Percentiles rank a stretch among this genome's conserved stretches.
phyloP scores from a whole-genome alignment of 768 basidiomycete genomes.

The Goffeauzyma gilvescens region DNA sequence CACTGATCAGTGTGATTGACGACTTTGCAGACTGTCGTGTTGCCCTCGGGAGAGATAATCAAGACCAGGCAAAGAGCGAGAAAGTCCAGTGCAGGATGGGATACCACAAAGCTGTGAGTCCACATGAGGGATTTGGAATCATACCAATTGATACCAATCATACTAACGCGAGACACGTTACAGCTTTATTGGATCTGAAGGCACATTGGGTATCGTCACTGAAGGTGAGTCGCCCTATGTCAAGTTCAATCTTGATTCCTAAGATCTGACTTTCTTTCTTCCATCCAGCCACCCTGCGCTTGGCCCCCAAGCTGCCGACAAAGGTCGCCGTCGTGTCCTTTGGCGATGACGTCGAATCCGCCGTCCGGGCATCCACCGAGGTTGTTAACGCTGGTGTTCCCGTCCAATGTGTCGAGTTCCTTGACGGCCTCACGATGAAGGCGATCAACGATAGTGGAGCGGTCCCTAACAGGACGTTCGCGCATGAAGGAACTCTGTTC shows the following conservation, averaged over 20 bases:
- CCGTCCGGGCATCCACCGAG: constrained; percentile 63
- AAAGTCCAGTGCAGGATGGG: no score
- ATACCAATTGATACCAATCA: no score
- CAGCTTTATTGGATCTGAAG: constrained; percentile 84
- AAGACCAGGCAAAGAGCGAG: constrained; percentile 46
- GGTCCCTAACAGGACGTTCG: constrained; percentile 36
- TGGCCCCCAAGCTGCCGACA: constrained; percentile 62
- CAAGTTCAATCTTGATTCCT: no score
- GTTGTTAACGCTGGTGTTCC: constrained; percentile 52
- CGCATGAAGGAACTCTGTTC: constrained; percentile 60
- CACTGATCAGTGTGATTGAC: constrained; percentile 13
- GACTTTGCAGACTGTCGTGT: constrained; percentile 78
- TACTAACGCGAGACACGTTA: no score
- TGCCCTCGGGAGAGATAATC: constrained; percentile 74
- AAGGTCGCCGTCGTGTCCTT: constrained; percentile 80
- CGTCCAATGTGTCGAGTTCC: constrained; percentile 72
- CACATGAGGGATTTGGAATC: no score
- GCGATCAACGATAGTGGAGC: constrained; percentile 30
- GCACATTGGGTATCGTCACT: constrained; percentile 70
- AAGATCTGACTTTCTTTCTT: no score
- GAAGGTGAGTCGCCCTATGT: constrained; percentile 39
- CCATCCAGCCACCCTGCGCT: constrained; percentile 51
- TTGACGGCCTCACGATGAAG: constrained; percentile 58
- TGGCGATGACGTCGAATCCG: constrained; percentile 47
- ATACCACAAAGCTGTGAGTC: no score